phyloP scores from a whole-genome alignment of 108 stramenopile species.

The Discostella stelligeroides region DNA sequence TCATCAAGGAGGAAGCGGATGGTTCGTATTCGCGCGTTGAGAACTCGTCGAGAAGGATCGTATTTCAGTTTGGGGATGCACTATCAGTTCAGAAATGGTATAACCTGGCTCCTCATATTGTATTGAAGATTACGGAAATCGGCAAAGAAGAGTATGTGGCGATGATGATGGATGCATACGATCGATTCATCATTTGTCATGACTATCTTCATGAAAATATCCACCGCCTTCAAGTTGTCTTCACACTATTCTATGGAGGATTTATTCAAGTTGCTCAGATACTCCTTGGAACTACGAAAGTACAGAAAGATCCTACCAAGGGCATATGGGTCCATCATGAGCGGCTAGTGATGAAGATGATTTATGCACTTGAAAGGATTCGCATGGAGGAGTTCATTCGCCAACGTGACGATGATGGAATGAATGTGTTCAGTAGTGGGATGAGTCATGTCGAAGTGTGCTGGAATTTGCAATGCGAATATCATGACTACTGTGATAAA shows the following conservation, averaged over 20 bases:
- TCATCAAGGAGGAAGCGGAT: neutral
- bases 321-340: neutral
- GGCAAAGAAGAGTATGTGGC: neutral
- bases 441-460: too few species aligned
- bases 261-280: conserved; percentile 2
- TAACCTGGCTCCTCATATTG: neutral
- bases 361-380: neutral
- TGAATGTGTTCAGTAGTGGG: too few species aligned
- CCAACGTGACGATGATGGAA: too few species aligned
- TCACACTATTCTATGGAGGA: conserved; percentile 8
- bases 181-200: neutral
- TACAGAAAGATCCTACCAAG: neutral
- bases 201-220: conserved; percentile 9
- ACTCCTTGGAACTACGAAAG: neutral
- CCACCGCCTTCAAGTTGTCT: conserved; percentile 2
- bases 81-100: neutral
- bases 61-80: neutral
- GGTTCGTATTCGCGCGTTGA: neutral
- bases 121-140: too few species aligned
- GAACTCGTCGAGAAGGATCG: neutral
- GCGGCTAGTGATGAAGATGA: neutral
- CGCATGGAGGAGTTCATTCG: neutral
- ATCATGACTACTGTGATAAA: too few species aligned
- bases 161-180: too few species aligned
- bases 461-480: too few species aligned